Evolutionary conservation across 805 yeast species (phyloP), one percentile per base, ranked within the genome.

Genomic region (Candida ulmi): DNA sequence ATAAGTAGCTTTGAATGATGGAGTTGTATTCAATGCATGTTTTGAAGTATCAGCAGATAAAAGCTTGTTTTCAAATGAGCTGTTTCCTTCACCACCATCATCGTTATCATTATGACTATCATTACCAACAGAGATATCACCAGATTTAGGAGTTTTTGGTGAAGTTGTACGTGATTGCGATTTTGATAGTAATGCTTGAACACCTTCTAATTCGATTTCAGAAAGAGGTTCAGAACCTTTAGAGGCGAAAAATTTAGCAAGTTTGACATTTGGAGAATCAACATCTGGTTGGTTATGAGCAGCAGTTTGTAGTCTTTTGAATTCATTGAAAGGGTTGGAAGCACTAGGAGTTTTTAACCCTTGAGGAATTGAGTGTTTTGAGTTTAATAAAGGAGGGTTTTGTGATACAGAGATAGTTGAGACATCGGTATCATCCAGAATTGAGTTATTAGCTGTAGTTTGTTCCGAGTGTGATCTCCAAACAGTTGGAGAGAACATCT

Each of bases 141-240:
- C 31, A 15, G 31, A 28, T 27, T 35, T 29, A 8, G 47, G 46
- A 4, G 51, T 40, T 2, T 17, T 15, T n/a, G 41, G 37, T 45
- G 55, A 32, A 35, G 47, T 52, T 6, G 58, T 57, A 36, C 55
- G 50, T 2, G 62, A 52, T 40, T 62, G 58, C 6, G 69, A 63
- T 44, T 68, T 72, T 16, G 65, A 63, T 43, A 74, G 65, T 15
- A 85, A 60, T 6, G 88, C 74, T 44, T 80, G 56, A 1, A 86
- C 91, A n/a, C 95, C 95, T 59, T 83, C 91, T 51, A 80, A 72
- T 57, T 87, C 95, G 32, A 85, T 68, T 18, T 80, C 87, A 12
- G 80, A 68, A 44, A 87, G 65, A 5, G 91, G 88, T n/a, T 62
- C 62, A 40, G 78, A 74, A n/a, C 95, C 95, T 56, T 84, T 86